Percentiles rank a stretch among this genome's conserved stretches.
Conservation (phyloP, 2,329 filamentous ascomycete species). For the Ophiostoma angusticollis region DNA sequence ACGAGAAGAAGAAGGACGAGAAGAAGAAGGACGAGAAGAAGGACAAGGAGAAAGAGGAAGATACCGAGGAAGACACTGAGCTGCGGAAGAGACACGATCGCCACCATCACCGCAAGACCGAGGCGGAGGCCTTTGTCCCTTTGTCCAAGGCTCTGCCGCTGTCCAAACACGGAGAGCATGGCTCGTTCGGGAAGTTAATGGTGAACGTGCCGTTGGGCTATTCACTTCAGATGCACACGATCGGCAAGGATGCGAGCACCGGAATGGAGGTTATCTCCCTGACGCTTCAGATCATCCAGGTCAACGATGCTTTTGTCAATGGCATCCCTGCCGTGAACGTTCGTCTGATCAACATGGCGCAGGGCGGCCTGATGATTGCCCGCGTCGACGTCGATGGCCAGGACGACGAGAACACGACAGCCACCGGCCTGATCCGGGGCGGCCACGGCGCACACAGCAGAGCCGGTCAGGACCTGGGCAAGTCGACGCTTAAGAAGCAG, state of each 20-base stretch:
- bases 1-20: constrained; percentile 11
- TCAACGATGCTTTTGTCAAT: constrained; percentile 42
- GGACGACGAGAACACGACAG: background rate
- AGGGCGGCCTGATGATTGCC: constrained; percentile 42
- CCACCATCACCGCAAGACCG: too few species aligned
- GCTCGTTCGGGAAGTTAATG: constrained; percentile 8
- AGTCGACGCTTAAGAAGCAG: constrained; percentile 15
- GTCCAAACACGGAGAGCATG: background rate
- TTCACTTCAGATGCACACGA: constrained; percentile 29
- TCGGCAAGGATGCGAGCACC: constrained; percentile 36
- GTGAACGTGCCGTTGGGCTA: constrained; percentile 33
- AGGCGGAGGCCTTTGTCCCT: too few species aligned
- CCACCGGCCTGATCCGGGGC: background rate
- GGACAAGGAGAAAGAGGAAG: constrained; percentile 8
- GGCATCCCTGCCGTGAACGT: constrained; percentile 44
- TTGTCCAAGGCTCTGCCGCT: too few species aligned
- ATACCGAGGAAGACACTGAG: constrained; percentile 6
- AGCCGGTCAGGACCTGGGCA: constrained; percentile 2
- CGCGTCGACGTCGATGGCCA: constrained; percentile 27
- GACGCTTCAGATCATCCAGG: constrained; percentile 46
- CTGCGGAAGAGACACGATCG: constrained; percentile 1
- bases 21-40: constrained; percentile 7
- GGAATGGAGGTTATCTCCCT: constrained; percentile 39
- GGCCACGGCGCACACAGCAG: background rate
- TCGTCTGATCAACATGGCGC: constrained; percentile 46